These are phyloP conservation scores for Apiotrichum mycotoxinovorans DNA, from an alignment of 1,284 basidiomycete genomes.

Conservation along the genomic window DNA sequence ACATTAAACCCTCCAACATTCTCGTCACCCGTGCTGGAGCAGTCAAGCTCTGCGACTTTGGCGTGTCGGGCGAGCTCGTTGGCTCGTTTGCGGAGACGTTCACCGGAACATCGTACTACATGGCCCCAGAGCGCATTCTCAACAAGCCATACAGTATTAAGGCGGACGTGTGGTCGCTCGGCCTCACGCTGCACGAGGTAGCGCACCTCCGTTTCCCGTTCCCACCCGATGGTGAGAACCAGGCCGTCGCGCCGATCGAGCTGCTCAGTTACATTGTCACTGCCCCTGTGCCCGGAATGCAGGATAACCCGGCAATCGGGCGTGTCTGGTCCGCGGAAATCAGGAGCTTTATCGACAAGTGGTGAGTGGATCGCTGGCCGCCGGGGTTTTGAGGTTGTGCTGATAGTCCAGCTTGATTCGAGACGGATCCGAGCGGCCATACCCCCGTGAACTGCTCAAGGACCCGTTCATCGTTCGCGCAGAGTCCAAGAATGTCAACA, in stretches of 20 bases:
- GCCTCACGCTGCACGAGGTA: conserved; percentile 90
- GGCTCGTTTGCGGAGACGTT: conserved; percentile 90
- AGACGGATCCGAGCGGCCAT: conserved; percentile 63
- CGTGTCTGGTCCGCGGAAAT: conserved; percentile 75
- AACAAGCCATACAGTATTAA: conserved; percentile 95
- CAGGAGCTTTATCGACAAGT: conserved; percentile 86
- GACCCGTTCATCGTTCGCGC: conserved; percentile 83
- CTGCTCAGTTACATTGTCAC: conserved; percentile 87
- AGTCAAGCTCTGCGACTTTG: conserved; percentile 93
- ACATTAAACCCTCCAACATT: conserved; percentile 97
- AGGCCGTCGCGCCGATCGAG: conserved; percentile 78
- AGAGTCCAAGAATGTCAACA: conserved; percentile 78
- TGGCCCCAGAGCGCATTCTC: conserved; percentile 95
- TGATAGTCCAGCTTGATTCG: conserved; percentile 33
- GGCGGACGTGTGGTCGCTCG: conserved; percentile 95
- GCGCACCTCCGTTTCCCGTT: conserved; percentile 92
- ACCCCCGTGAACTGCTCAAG: conserved; percentile 75
- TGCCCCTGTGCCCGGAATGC: conserved; percentile 76
- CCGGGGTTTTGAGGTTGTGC: background rate
- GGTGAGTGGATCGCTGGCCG: conserved; percentile 58
- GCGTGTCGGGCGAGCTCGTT: conserved; percentile 91
- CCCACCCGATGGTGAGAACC: conserved; percentile 67
- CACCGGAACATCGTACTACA: conserved; percentile 94
- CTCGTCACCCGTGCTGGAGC: conserved; percentile 79
- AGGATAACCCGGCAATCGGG: conserved; percentile 53